Percentiles rank a stretch among this genome's conserved stretches.
Evolutionary conservation across 1,284 basidiomycete genomes (phyloP).

Genomic region (Ceratorhiza oryzae-sativae): DNA sequence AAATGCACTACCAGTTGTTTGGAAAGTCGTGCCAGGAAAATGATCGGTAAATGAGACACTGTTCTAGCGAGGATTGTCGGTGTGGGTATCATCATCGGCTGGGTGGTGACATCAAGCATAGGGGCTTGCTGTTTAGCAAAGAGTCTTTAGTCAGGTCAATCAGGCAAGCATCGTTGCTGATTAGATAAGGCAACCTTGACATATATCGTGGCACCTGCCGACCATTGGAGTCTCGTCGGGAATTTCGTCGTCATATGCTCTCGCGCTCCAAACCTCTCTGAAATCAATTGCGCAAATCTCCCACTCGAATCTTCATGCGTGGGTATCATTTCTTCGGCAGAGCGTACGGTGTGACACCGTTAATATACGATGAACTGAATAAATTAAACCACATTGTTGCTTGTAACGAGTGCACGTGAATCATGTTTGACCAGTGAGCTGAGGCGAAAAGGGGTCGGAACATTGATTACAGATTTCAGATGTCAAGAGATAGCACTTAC

Average conservation of each 20-base stretch:
- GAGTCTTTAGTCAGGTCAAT: neutral
- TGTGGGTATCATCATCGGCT: neutral
- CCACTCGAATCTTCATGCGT: neutral
- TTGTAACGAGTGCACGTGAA: neutral
- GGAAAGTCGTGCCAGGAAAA: neutral
- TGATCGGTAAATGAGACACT: neutral
- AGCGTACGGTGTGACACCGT: neutral
- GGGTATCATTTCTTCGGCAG: neutral
- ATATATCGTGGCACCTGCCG: neutral
- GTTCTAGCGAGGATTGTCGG: neutral
- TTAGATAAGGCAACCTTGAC: neutral
- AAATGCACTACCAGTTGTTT: neutral
- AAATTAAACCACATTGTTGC: neutral
- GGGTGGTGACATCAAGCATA: neutral
- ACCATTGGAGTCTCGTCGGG: neutral
- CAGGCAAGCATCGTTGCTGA: neutral
- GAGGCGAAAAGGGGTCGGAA: neutral
- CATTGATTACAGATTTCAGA: neutral
- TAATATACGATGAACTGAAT: neutral
- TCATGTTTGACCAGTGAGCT: slow-evolving; percentile 6
- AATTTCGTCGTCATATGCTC: neutral
- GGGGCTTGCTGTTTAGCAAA: neutral
- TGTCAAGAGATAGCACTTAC: slow-evolving; percentile 15
- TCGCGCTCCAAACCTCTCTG: neutral
- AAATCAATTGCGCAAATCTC: neutral